Evolutionary conservation across 805 yeast species (phyloP).

Genomic region (Monosporozyma unispora): DNA sequence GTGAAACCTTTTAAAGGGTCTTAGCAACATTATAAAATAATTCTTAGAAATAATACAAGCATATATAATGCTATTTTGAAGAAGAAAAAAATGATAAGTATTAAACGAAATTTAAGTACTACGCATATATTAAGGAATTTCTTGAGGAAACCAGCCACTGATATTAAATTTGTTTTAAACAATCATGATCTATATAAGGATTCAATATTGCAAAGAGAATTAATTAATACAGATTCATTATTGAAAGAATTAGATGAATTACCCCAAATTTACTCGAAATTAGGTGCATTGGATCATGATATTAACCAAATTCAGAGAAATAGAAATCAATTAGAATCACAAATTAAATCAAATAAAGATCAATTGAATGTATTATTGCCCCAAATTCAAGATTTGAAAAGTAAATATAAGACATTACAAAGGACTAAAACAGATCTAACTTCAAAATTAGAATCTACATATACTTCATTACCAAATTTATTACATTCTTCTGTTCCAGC

Average conservation of each 20-base stretch:
- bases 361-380: conserved; percentile 2
- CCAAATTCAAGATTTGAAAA: conserved; percentile 19
- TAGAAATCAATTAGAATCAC: conserved; percentile 24
- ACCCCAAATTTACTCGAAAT: conserved; percentile 19
- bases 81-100: neutral
- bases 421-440: conserved; percentile 25
- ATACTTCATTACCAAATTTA: conserved; percentile 55
- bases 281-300: conserved; percentile 14
- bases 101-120: neutral
- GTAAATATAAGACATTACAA: conserved; percentile 16
- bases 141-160: conserved; percentile 23
- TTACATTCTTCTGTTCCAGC: conserved; percentile 42
- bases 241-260: conserved; percentile 23
- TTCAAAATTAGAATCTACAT: conserved; percentile 31
- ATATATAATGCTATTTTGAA: neutral
- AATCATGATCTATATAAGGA: conserved; percentile 14
- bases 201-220: conserved; percentile 24
- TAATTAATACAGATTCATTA: conserved; percentile 17
- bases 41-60: neutral
- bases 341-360: conserved; percentile 15
- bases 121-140: neutral
- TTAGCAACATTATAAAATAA: neutral
- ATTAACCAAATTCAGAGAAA: conserved; percentile 24
- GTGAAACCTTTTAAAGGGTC: neutral
- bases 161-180: conserved; percentile 18